Conservation (phyloP, 441 rosid genomes). For the Euphorbia schlechtendalii region DNA sequence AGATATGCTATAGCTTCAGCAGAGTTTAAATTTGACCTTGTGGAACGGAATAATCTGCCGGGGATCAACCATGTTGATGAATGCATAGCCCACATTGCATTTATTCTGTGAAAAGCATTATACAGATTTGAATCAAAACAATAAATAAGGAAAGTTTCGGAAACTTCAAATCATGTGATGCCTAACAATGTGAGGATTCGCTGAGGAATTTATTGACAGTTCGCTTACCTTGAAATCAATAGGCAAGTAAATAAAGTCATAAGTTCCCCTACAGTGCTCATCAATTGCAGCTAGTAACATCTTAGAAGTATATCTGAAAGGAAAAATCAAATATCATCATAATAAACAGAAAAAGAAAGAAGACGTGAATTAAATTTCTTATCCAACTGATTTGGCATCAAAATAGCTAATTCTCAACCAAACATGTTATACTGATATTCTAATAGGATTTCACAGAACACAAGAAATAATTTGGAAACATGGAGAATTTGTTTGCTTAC, state of each 20-base stretch:
- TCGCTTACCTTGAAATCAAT: constrained; percentile 65
- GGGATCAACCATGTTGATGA: constrained; percentile 69
- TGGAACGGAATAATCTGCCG: constrained; percentile 54
- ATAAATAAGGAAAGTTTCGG: neutral
- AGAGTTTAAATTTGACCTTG: constrained; percentile 37
- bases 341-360: neutral
- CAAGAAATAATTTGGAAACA: neutral
- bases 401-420: neutral
- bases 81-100: constrained; percentile 84
- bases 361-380: neutral
- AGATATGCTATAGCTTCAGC: neutral
- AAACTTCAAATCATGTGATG: neutral
- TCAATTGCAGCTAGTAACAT: constrained; percentile 76
- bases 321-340: constrained; percentile 1
- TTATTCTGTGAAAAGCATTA: constrained; percentile 48
- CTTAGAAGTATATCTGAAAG: constrained; percentile 62
- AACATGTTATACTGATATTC: neutral
- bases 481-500: constrained; percentile 28
- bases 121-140: constrained; percentile 13
- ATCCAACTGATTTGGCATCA: neutral
- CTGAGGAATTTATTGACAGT: constrained; percentile 5
- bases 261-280: constrained; percentile 60
- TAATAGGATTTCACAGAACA: neutral
- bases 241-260: constrained; percentile 64
- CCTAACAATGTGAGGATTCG: neutral